Evolutionary conservation across 2,329 filamentous ascomycete genomes (phyloP), one percentile per base, ranked within the genome.

Genomic region (Camptophora hylomeconis): DNA sequence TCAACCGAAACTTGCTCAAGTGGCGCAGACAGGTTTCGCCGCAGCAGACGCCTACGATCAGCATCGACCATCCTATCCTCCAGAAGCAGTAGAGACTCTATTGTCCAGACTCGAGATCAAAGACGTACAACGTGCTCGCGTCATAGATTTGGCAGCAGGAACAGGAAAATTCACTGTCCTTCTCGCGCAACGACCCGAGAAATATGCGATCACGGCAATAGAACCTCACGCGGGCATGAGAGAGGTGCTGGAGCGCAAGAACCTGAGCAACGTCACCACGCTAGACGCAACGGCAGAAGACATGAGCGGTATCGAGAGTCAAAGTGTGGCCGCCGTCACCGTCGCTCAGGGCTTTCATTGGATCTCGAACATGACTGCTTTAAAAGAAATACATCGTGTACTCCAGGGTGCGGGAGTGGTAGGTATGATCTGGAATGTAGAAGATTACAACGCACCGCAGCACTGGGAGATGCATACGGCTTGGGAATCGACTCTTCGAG

Each of bases 401-500:
- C 53, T 83, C 26, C 67, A 65, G 44, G 71, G 71, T 1, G 65
- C 64, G 5, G 67, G 67, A 5, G 60, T 61, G 16, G 58, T 83
- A 16, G 77, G 72, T 9, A 51, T 80, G 49, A 73, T 83, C 30
- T 83, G 79, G 78, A 82, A 81, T 42, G 59, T 75, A 35, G 76
- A 81, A 48, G 72, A 79, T 39, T 80, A 80, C 48, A 81, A 81
- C 48, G 67, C 73, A 26, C 72, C 74, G 0, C 46, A 51, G 30
- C 50, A 49, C 3, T 76, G 73, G 67, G 48, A 56, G 4, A 58
- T 71, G 0, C 57, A 58, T 7, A 71, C 70, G 0, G 37, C 54
- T 5, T 82, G 76, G 74, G 75, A 79, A 42, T 51, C 65, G 27
- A 58, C 58, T 22, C 52, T 81, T 26, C 73, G 75, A 39, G 63